Evolutionary conservation across 345 rosid genomes (phyloP), one percentile per base, ranked within the genome.

Genomic region (Ceriops decandra): DNA sequence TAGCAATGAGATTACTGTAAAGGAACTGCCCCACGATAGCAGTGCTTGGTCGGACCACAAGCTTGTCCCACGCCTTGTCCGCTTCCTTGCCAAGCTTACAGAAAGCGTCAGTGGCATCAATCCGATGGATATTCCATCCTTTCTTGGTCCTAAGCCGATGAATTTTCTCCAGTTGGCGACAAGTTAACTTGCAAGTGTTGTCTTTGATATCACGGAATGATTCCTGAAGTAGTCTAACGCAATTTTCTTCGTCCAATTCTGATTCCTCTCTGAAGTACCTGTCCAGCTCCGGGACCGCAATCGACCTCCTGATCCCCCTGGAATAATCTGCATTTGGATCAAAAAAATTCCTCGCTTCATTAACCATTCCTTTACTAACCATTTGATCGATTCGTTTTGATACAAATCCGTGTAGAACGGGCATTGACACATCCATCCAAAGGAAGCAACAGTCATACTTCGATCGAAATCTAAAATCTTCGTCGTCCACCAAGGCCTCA

Each of bases 211-310:
- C 85, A 62, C 72, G 62, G 17, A 89, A 82, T 33, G 92, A 91
- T 52, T 82, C 76, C 9, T 65, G 51, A 6, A 89, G 85, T 58
- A 87, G 64, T 33, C 56, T 63, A 3, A 20, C 74, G 19, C 75
- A 66, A 26, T 63, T 71, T 57, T 51, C 24, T 60, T 67, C 66
- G 31, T 66, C 77, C 57, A 82, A 70, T 63, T 62, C 83, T 8
- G 80, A 71, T 67, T 90, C 87, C 0, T 68, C 57, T 52, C 72
- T 78, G 35, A 93, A 85, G 71, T 79, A 82, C 11, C 10, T 60
- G 57, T 93, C 85, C 1, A 93, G 80, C 63, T 93, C 97, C 0
- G 88, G 97, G 3, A 93, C 82, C 35, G 97, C 96, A 53, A 93
- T 89, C 2, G 93, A 80, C 62, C 72, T 87, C 75, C 86, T 60